phyloP scores from a whole-genome alignment of 768 basidiomycete genomes.

The Cystobasidium ongulense region DNA sequence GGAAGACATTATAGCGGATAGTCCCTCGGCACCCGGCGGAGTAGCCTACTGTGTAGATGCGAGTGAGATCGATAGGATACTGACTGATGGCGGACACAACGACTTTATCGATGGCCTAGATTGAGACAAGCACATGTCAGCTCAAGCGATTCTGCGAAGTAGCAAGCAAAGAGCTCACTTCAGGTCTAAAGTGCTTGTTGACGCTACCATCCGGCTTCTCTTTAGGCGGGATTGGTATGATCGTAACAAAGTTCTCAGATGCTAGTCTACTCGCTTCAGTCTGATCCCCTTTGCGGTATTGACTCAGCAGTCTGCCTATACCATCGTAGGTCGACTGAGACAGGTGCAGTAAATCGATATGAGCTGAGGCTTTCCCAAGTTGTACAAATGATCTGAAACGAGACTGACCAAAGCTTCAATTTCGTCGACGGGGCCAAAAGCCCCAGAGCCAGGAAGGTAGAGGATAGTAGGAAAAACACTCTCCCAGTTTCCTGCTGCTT shows the following conservation, averaged over 20 bases:
- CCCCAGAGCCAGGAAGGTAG: background rate
- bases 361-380: background rate
- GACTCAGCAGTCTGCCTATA: background rate
- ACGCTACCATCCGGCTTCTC: background rate
- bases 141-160: background rate
- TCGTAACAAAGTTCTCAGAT: background rate
- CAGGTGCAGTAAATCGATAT: background rate
- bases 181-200: background rate
- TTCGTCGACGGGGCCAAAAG: background rate
- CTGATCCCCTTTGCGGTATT: background rate
- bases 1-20: background rate
- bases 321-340: conserved; percentile 15
- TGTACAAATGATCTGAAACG: background rate
- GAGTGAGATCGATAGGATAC: background rate
- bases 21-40: background rate
- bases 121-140: background rate
- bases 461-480: no score
- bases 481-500: no score
- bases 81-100: background rate
- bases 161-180: background rate
- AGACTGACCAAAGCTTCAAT: background rate
- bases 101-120: background rate
- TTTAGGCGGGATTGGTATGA: background rate
- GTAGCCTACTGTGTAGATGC: background rate
- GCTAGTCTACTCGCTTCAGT: background rate